Evolutionary conservation across 495 filamentous ascomycete genomes (phyloP), one percentile per base, ranked within the genome.

Genomic region (Copromyces sp.): DNA sequence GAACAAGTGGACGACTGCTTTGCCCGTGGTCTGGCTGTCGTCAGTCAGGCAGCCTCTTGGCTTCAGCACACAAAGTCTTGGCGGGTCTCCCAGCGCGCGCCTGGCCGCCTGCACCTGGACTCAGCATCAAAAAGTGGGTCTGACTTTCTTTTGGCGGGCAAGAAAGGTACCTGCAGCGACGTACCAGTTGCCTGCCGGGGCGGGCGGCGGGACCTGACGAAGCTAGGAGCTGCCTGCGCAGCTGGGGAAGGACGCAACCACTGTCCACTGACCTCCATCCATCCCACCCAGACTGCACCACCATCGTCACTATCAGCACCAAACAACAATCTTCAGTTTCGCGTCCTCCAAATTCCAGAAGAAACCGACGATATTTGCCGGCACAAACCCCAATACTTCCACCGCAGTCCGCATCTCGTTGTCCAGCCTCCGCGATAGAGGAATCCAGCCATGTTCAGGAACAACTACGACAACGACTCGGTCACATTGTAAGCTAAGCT

Each of bases 381-480:
- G 32, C 53, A 32, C 70, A 35, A 40, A n/a, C 9, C 53, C 47
- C 37, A n/a, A 73, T 41, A 40, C 35, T n/a, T 37, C 69, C 17
- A 37, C 73, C 24, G 42, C 69, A 32, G 47, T 17, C 69, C 39
- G 39, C 73, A 20, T 37, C 39, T 9, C 29, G 47, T 35, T 29
- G 9, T 35, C 39, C 39, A 12, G 29, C 12, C 65, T 3, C 40
- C 41, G 12, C 3, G 29, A 65, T 44, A 39, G 16, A 70, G 39
- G 40, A 11, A 20, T 40, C 14, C 69, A 68, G 20, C 80, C 73
- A 99, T 99, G 95, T 99, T 99, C 87, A 89, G 95, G 84, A 99
- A 99, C 86, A 98, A 98, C 84, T 99, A 99, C 88, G 95, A 99
- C 85, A 99, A 98, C 89, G 95, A 99, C 86, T 94, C 94, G 41